Base-by-base conservation (phyloP, 345 rosid species). In the Lumnitzera littorea region DNA sequence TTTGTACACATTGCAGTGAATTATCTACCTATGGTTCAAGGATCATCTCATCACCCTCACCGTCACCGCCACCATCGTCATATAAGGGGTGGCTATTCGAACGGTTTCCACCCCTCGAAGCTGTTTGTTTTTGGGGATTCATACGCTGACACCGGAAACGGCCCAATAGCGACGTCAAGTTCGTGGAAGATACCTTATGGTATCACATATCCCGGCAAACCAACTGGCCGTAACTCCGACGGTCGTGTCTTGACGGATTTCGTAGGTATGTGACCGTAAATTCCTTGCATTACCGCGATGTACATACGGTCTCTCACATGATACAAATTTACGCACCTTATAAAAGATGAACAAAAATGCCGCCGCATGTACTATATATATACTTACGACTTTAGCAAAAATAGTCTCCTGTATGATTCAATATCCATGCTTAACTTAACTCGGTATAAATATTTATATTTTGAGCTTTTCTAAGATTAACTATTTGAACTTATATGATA, bases 121-220 rank as follows among this genome's bases (percentile, higher is more conserved):
- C 77, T 86, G 23, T 83, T 86, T 60, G 92, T 81, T 16, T 86
- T 86, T 47, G 92, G 92, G n/a, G 89, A 83, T 55, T 86, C 92
- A 1, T 86, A 83, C 8, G 87, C 70, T 11, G 92, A 86, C 64
- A 83, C 91, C 10, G 91, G 91, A 13, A 86, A 86, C 78, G 55
- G 52, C 68, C 25, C 62, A 2, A 76, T 57, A 50, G 23, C 71
- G 24, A 4, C 11, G 1, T 20, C 74, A 12, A 53, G 24, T 61
- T 71, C 88, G 3, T 85, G 91, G 91, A 81, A 75, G 61, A 23
- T 57, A 5, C 91, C 91, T 13, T 83, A 85, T 15, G 91, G 88
- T 2, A 43, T 69, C 59, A 81, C 88, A 55, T 83, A 73, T 52
- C 91, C 91, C 2, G 88, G 88, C 6, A 78, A 68, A 66, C 91